Percentiles rank a stretch among this genome's conserved stretches.
These are phyloP conservation scores for Thelonectria blattea DNA, from an alignment of 2,329 filamentous ascomycete species.

Conservation along the genomic window DNA sequence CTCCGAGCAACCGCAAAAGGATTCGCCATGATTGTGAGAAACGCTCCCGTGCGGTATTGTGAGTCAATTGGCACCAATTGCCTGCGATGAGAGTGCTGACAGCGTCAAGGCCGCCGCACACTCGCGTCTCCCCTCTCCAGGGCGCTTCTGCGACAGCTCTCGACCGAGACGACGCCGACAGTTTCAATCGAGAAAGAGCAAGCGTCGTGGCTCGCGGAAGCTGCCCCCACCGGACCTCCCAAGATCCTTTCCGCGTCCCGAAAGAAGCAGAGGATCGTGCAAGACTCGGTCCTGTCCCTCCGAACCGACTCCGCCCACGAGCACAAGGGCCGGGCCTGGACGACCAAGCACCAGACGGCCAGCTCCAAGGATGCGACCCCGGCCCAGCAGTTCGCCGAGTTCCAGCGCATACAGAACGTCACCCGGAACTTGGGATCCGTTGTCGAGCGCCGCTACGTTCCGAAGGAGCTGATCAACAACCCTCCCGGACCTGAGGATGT, in stretches of 20 bases:
- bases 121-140: slow-evolving; percentile 53
- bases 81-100: slow-evolving; percentile 19
- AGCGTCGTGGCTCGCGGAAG: slow-evolving; percentile 32
- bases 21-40: slow-evolving; percentile 62
- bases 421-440: slow-evolving; percentile 57
- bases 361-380: slow-evolving; percentile 46
- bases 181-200: slow-evolving; percentile 26
- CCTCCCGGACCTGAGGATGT: slow-evolving; percentile 81
- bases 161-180: slow-evolving; percentile 38
- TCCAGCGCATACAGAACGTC: slow-evolving; percentile 47
- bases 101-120: slow-evolving; percentile 56
- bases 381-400: slow-evolving; percentile 48
- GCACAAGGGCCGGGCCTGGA: slow-evolving; percentile 44
- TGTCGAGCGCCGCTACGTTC: slow-evolving; percentile 65
- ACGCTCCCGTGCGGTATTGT: slow-evolving; percentile 61
- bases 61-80: slow-evolving; percentile 37
- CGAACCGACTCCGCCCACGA: slow-evolving; percentile 44
- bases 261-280: slow-evolving; percentile 45
- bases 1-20: slow-evolving; percentile 29
- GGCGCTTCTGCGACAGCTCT: slow-evolving; percentile 42
- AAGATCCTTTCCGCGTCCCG: slow-evolving; percentile 34
- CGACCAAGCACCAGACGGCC: slow-evolving; percentile 40
- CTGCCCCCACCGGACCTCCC: slow-evolving; percentile 27
- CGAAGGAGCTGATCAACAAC: slow-evolving; percentile 69
- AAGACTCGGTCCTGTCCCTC: slow-evolving; percentile 44